Percentiles rank a stretch among this genome's conserved stretches.
Evolutionary conservation across 108 stramenopile genomes (phyloP).

Genomic region (Stephanodiscus minutulus): DNA sequence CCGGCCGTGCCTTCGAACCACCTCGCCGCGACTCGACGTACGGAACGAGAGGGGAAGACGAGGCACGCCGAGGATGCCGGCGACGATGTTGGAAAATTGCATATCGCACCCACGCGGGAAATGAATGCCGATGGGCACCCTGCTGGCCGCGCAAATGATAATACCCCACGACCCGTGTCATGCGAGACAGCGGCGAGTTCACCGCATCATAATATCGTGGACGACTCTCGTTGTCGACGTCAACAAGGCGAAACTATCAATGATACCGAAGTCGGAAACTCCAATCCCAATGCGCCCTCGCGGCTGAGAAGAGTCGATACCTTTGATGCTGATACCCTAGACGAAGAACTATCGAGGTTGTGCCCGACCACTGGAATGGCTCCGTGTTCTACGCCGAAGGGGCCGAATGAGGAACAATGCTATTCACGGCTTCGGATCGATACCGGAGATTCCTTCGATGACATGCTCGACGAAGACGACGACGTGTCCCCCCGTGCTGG

Average conservation of each 20-base stretch:
- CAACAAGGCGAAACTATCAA: neutral
- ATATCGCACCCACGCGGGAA: neutral
- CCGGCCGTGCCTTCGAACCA: no score
- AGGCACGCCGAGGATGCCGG: no score
- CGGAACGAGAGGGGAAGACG: no score
- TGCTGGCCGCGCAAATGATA: neutral
- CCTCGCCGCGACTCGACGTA: no score
- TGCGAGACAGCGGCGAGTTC: neutral
- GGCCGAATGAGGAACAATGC: neutral
- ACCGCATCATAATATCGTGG: neutral
- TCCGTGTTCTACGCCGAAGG: neutral
- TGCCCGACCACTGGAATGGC: no score
- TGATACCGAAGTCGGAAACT: neutral
- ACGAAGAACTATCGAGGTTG: no score
- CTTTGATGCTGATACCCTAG: no score
- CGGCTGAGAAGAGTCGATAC: neutral
- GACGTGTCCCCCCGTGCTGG: neutral
- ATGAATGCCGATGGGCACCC: neutral
- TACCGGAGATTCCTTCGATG: slow-evolving; percentile 10
- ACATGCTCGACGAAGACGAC: slow-evolving; percentile 10
- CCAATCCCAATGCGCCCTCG: neutral
- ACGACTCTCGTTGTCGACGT: neutral
- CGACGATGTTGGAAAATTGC: no score
- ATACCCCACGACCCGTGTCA: neutral
- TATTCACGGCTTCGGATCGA: neutral